Evolutionary conservation across 176 grass and related monocot species (phyloP).

Genomic region (Juncus inflexus): DNA sequence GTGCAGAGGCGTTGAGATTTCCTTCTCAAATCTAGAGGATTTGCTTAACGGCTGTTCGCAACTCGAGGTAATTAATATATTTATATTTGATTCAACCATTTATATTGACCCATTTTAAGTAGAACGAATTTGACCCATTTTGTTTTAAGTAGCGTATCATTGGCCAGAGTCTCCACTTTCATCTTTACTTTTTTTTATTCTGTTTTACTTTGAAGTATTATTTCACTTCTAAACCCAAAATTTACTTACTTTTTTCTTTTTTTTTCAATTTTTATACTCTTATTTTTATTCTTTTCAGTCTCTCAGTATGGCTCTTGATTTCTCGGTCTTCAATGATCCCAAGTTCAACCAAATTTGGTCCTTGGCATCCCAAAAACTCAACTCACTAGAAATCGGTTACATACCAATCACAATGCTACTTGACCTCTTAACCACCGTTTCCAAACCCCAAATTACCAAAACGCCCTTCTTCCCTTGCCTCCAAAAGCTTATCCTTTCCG

Average conservation of each 20-base stretch:
- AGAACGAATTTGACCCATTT: too few species aligned
- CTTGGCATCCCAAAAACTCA: slow-evolving; percentile 49
- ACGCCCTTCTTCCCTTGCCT: slow-evolving; percentile 68
- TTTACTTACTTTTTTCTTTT: too few species aligned
- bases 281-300: slow-evolving; percentile 41
- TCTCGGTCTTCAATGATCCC: slow-evolving; percentile 70
- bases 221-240: too few species aligned
- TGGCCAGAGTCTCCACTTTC: too few species aligned
- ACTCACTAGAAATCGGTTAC: slow-evolving; percentile 83
- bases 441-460: slow-evolving; percentile 34
- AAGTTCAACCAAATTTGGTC: slow-evolving; percentile 67
- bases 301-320: slow-evolving; percentile 72
- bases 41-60: slow-evolving; percentile 71
- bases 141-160: too few species aligned
- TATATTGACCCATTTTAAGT: too few species aligned
- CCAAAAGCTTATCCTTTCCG: slow-evolving; percentile 65
- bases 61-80: slow-evolving; percentile 54
- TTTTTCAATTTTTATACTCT: background rate
- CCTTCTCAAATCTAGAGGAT: slow-evolving; percentile 62
- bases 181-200: too few species aligned
- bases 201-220: too few species aligned
- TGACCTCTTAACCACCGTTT: slow-evolving; percentile 39
- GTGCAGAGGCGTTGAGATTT: slow-evolving; percentile 51
- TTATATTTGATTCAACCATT: too few species aligned
- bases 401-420: slow-evolving; percentile 82